A percentile compares a stretch with the other conserved stretches of the same genome.
These are phyloP conservation scores for Cutaneotrichosporon sp. DNA, from an alignment of 1,284 basidiomycete species.

Conservation along the genomic window DNA sequence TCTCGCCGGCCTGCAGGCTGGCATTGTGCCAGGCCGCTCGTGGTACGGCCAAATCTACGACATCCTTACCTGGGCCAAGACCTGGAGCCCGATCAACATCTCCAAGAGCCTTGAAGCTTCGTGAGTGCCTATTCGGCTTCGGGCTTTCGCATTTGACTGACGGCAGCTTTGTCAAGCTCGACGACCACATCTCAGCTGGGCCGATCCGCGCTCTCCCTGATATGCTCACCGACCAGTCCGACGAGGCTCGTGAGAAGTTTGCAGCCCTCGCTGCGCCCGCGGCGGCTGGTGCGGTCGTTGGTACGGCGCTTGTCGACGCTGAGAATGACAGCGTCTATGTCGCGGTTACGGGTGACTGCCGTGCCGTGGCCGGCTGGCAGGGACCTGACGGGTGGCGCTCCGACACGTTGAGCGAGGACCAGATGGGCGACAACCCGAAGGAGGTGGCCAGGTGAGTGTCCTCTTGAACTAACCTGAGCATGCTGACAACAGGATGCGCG, in stretches of 20 bases:
- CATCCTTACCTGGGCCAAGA: slow-evolving; percentile 25
- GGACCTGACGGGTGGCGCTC: slow-evolving; percentile 60
- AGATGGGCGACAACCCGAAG: slow-evolving; percentile 85
- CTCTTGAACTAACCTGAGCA: background rate
- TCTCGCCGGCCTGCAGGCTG: slow-evolving; percentile 59
- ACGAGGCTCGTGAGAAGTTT: slow-evolving; percentile 51
- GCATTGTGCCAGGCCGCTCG: slow-evolving; percentile 34
- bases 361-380: slow-evolving; percentile 94
- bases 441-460: slow-evolving; percentile 59
- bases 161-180: slow-evolving; percentile 54
- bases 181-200: slow-evolving; percentile 57
- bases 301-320: slow-evolving; percentile 81
- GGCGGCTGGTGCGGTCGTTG: slow-evolving; percentile 77
- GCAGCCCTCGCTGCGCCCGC: slow-evolving; percentile 73
- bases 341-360: slow-evolving; percentile 88
- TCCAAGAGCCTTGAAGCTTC: slow-evolving; percentile 33
- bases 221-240: slow-evolving; percentile 41
- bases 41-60: slow-evolving; percentile 31
- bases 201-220: slow-evolving; percentile 56
- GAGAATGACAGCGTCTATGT: slow-evolving; percentile 77
- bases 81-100: slow-evolving; percentile 40
- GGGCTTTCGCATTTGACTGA: slow-evolving; percentile 2
- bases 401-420: slow-evolving; percentile 89
- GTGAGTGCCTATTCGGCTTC: slow-evolving; percentile 27
- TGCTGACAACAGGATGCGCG: slow-evolving; percentile 64